A percentile compares a stretch with the other conserved stretches of the same genome.
Evolutionary conservation across 257 asterid species (phyloP).

Genomic region (Leptodermis oblonga): DNA sequence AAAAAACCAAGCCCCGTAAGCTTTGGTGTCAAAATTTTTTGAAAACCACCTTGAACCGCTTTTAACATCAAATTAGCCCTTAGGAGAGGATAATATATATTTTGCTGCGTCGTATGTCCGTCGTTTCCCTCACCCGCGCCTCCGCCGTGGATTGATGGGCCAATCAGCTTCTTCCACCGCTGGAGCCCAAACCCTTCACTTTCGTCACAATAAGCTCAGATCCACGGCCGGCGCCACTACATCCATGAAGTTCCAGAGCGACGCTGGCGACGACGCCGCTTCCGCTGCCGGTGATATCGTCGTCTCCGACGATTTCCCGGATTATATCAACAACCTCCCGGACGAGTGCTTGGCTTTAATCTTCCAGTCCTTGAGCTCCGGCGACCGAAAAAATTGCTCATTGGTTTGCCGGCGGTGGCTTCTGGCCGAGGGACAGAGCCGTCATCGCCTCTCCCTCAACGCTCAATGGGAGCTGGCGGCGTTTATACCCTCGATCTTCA

Average conservation of each 20-base stretch:
- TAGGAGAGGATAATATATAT: not conserved
- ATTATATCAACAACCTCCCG: conserved; percentile 49
- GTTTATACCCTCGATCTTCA: conserved; percentile 40
- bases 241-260: conserved; percentile 5
- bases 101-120: conserved; percentile 7
- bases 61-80: too few relatives aligned
- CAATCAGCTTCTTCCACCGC: conserved; percentile 52
- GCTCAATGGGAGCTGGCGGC: conserved; percentile 50
- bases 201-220: conserved; percentile 18
- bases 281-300: conserved; percentile 15
- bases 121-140: not conserved
- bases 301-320: conserved; percentile 18
- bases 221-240: conserved; percentile 23
- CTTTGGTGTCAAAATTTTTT: not conserved
- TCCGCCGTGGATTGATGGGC: conserved; percentile 52
- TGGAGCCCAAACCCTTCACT: conserved; percentile 20
- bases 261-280: conserved; percentile 6
- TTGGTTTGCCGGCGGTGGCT: conserved; percentile 87
- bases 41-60: not conserved
- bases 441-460: conserved; percentile 75
- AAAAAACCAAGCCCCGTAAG: not conserved
- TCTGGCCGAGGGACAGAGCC: conserved; percentile 77
- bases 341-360: conserved; percentile 71
- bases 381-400: conserved; percentile 66
- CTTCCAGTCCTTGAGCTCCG: conserved; percentile 64